phyloP scores from a whole-genome alignment of 73 alveolate species.

The Tetrahymena malaccensis region DNA sequence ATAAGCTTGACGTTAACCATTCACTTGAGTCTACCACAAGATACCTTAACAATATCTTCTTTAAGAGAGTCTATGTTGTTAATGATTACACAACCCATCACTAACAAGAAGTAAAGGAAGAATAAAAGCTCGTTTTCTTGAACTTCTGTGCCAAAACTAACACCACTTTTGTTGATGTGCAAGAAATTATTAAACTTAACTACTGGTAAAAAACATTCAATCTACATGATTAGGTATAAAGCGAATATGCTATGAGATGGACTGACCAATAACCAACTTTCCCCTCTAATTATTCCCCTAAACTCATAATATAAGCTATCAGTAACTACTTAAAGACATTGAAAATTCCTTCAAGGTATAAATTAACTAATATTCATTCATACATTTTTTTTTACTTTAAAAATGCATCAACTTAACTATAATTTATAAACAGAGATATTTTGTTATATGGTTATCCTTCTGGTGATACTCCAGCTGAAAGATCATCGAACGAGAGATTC shows the following conservation, averaged over 20 bases:
- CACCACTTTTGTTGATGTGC: not conserved
- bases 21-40: not conserved
- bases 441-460: constrained; percentile 41
- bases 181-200: not conserved
- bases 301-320: not conserved
- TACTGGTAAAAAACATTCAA: not conserved
- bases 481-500: not conserved
- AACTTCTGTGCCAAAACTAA: not conserved
- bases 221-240: not conserved
- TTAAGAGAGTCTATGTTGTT: not conserved
- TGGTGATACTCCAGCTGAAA: constrained; percentile 31
- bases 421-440: constrained; percentile 14
- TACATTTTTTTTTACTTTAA: not conserved
- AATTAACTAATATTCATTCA: too few relatives aligned
- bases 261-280: not conserved
- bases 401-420: not conserved
- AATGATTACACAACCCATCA: not conserved
- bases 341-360: not conserved
- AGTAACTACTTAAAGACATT: not conserved
- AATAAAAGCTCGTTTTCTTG: not conserved
- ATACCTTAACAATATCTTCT: not conserved
- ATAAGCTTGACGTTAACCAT: not conserved
- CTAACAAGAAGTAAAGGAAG: not conserved
- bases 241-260: not conserved
- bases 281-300: not conserved